A percentile compares a stretch with the other conserved stretches of the same genome.
Evolutionary conservation across 768 basidiomycete genomes (phyloP).

Genomic region (Glaciozyma martinii): DNA sequence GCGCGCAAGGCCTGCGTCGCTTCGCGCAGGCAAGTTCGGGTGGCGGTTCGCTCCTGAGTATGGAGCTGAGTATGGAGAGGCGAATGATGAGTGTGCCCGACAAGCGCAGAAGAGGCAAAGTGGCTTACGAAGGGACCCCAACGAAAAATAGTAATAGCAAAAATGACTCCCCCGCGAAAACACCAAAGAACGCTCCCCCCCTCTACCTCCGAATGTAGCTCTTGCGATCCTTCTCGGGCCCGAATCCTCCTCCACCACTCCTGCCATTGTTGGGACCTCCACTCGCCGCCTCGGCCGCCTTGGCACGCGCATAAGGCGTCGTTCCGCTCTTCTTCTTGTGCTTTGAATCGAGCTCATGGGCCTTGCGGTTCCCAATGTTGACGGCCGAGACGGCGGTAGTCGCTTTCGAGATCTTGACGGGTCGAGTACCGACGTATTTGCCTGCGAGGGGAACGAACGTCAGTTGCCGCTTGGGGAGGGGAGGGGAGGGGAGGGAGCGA

Average conservation of each 20-base stretch:
- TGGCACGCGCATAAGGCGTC: conserved; percentile 23
- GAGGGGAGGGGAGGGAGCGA: not conserved
- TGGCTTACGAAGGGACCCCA: no score
- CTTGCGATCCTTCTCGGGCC: conserved; percentile 27
- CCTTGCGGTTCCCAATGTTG: conserved; percentile 86
- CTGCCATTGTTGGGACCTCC: conserved; percentile 7
- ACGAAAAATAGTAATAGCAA: no score
- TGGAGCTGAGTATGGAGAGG: no score
- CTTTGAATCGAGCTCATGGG: conserved; percentile 80
- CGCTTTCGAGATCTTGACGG: conserved; percentile 93
- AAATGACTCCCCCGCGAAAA: no score
- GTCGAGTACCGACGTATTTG: conserved; percentile 88
- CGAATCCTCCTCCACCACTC: conserved; percentile 23
- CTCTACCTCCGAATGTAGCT: conserved; percentile 26
- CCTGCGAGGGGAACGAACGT: conserved; percentile 44
- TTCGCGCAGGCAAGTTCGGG: no score
- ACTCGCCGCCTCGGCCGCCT: conserved; percentile 19
- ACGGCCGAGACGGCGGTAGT: conserved; percentile 76
- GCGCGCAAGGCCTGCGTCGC: no score
- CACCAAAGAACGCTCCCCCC: not conserved
- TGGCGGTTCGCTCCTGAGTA: no score
- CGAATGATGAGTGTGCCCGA: no score
- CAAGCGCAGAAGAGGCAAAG: no score
- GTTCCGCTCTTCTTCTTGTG: conserved; percentile 50
- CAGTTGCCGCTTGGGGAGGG: conserved; percentile 13